These are phyloP conservation scores for Serendipita sp. DNA, from an alignment of 768 basidiomycete genomes.

Conservation along the genomic window DNA sequence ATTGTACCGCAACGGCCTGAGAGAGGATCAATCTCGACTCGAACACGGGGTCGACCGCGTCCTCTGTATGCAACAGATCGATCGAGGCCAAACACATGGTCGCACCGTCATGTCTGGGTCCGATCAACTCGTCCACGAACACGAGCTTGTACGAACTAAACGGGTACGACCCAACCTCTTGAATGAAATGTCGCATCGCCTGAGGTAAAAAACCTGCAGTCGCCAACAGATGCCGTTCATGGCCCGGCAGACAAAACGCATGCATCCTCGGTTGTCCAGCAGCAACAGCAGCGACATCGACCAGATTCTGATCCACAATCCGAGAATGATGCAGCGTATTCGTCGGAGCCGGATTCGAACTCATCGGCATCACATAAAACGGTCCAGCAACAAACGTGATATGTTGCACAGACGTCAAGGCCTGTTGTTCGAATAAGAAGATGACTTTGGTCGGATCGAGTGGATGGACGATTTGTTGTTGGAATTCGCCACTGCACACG, in stretches of 20 bases:
- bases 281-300: constrained; percentile 10
- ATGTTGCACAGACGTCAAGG: constrained; percentile 87
- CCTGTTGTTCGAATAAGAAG: constrained; percentile 76
- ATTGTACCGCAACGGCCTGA: constrained; percentile 86
- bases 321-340: constrained; percentile 32
- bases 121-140: constrained; percentile 78
- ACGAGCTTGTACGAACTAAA: constrained; percentile 89
- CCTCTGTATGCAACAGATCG: constrained; percentile 73
- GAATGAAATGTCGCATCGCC: constrained; percentile 83
- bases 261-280: constrained; percentile 37
- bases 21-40: constrained; percentile 75
- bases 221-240: constrained; percentile 49
- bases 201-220: constrained; percentile 65
- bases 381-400: constrained; percentile 92
- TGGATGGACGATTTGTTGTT: constrained; percentile 93
- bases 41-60: constrained; percentile 82
- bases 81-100: constrained; percentile 62
- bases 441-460: constrained; percentile 87
- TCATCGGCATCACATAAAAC: constrained; percentile 60
- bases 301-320: not conserved
- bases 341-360: constrained; percentile 41
- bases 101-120: constrained; percentile 69
- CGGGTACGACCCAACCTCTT: constrained; percentile 90
- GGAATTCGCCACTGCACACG: constrained; percentile 83
- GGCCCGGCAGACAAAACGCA: constrained; percentile 84